Percentiles rank a stretch among this genome's conserved stretches.
These are phyloP conservation scores for Sporothrix dimorphospora DNA, from an alignment of 2,329 filamentous ascomycete species.

Conservation along the genomic window DNA sequence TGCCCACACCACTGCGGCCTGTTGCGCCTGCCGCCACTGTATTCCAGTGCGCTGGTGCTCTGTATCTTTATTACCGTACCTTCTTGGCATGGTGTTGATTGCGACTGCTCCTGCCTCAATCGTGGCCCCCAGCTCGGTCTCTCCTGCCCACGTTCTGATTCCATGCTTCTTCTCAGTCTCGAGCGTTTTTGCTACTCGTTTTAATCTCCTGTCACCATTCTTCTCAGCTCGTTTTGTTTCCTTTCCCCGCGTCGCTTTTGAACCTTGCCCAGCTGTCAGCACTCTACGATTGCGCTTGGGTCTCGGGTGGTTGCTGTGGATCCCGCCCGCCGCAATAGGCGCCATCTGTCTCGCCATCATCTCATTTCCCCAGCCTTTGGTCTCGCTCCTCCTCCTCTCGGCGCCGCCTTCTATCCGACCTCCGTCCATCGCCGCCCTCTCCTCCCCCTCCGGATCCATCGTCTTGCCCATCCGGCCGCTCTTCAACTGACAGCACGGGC, in stretches of 20 bases:
- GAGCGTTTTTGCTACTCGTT: not conserved
- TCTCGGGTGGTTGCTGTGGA: slow-evolving; percentile 27
- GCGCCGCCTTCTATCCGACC: not conserved
- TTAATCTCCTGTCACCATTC: not conserved
- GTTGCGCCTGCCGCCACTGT: slow-evolving; percentile 22
- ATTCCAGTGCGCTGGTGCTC: slow-evolving; percentile 2
- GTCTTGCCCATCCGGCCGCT: not conserved
- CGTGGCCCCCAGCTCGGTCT: slow-evolving; percentile 3
- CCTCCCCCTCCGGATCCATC: not conserved
- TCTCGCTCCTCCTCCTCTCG: slow-evolving; percentile 12
- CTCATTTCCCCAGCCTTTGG: slow-evolving; percentile 20
- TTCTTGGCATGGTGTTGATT: slow-evolving; percentile 2
- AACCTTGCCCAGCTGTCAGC: not conserved
- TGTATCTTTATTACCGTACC: slow-evolving; percentile 14
- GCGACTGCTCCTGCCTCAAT: slow-evolving; percentile 9
- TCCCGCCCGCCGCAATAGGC: slow-evolving; percentile 11
- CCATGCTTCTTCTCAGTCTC: not conserved
- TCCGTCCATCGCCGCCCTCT: slow-evolving; percentile 11
- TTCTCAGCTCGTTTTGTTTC: not conserved
- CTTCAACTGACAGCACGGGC: not conserved
- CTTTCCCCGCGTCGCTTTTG: not conserved
- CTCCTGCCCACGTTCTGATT: not conserved
- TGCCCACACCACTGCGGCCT: not conserved
- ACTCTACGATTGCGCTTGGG: not conserved
- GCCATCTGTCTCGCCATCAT: slow-evolving; percentile 15